Conservation (phyloP, 2,329 filamentous ascomycete species). For the Penicillium sp. region DNA sequence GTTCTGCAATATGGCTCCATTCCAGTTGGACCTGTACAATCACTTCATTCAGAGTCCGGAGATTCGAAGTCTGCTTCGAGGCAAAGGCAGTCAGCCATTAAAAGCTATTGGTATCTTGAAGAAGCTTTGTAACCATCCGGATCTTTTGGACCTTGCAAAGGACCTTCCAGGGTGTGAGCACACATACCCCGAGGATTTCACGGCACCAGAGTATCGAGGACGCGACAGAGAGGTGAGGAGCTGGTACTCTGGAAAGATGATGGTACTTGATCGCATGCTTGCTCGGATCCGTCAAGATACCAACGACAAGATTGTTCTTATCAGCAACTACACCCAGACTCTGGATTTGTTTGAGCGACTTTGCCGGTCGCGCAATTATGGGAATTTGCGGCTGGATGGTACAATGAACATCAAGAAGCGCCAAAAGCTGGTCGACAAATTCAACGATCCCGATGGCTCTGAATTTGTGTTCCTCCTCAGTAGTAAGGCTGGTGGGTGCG, state of each 20-base stretch:
- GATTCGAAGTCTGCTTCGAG: constrained; percentile 85
- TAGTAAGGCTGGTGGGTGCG: constrained; percentile 94
- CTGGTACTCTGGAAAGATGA: constrained; percentile 98
- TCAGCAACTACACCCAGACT: constrained; percentile 97
- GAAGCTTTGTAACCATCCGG: constrained; percentile 97
- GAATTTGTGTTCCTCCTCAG: constrained; percentile 97
- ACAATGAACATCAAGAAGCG: constrained; percentile 98
- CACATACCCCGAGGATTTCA: constrained; percentile 80
- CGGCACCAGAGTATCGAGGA: constrained; percentile 82
- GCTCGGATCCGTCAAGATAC: constrained; percentile 92
- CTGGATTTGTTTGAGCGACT: constrained; percentile 91
- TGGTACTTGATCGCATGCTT: constrained; percentile 96
- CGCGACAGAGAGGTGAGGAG: constrained; percentile 89
- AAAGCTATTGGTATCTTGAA: constrained; percentile 97
- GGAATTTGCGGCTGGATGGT: constrained; percentile 84
- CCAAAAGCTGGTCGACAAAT: constrained; percentile 94
- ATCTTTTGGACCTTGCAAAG: constrained; percentile 76
- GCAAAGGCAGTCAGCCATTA: constrained; percentile 91
- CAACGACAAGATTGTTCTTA: constrained; percentile 98
- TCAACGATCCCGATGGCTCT: constrained; percentile 85
- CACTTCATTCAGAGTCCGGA: constrained; percentile 95
- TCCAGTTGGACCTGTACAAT: constrained; percentile 92
- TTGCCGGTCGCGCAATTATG: constrained; percentile 81
- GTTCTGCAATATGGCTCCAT: constrained; percentile 91
- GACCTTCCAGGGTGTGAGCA: constrained; percentile 86